Conservation (phyloP, 192 early-diverging fungal genomes). For the Backusella tarrabulga region DNA sequence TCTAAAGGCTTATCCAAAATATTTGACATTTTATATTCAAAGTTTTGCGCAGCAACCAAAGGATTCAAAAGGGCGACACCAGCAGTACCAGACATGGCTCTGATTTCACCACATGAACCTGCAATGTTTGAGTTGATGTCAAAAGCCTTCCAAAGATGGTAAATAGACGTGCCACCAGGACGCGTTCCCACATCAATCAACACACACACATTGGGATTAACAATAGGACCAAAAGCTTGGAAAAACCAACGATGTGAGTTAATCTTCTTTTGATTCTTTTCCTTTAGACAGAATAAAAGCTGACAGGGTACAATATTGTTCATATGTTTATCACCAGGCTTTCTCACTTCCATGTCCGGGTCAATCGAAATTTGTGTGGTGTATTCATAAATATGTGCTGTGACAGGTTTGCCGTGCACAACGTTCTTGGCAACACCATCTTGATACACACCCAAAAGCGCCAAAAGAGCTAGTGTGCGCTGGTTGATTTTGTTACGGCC, state of each 20-base stretch:
- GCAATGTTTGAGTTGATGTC: conserved; percentile 69
- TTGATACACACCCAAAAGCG: conserved; percentile 77
- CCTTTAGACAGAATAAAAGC: conserved; percentile 86
- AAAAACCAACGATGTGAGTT: conserved; percentile 80
- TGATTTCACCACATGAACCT: conserved; percentile 86
- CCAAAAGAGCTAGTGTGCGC: conserved; percentile 62
- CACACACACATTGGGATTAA: conserved; percentile 60
- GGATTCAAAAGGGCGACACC: conserved; percentile 64
- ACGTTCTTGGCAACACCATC: conserved; percentile 70
- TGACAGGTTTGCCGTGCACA: conserved; percentile 62
- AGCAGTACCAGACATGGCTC: conserved; percentile 48
- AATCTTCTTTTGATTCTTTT: conserved; percentile 92
- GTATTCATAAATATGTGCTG: conserved; percentile 71
- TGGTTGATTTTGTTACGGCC: conserved; percentile 69
- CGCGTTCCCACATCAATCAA: conserved; percentile 79
- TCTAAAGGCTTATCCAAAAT: conserved; percentile 80
- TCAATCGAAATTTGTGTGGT: conserved; percentile 78
- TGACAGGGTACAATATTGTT: conserved; percentile 74
- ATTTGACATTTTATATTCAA: conserved; percentile 81
- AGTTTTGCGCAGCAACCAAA: conserved; percentile 80
- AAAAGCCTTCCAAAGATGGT: conserved; percentile 82
- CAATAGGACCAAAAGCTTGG: conserved; percentile 57
- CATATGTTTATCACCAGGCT: conserved; percentile 47
- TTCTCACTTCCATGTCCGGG: conserved; percentile 66
- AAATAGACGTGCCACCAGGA: conserved; percentile 67